Base-by-base conservation (phyloP, 2,329 filamentous ascomycete species). In the Sporothrix pseudoabietina region DNA sequence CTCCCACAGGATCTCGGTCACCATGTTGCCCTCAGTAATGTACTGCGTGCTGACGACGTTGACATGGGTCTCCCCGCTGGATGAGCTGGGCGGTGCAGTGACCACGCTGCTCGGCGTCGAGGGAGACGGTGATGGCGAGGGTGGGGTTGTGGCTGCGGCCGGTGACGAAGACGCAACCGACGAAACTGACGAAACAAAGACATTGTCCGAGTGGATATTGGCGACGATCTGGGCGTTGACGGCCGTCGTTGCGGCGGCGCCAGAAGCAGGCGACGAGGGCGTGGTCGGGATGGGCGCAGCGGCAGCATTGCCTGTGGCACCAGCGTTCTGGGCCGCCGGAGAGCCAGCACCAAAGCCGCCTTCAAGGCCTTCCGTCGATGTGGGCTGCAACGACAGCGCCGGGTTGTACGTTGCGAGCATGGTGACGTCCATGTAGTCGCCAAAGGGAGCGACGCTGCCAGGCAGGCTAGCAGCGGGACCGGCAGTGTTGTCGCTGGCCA, bases 401-500 rank as follows among this genome's bases (percentile, higher is more conserved):
- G 75, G 55, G 54, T 76, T 57, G 49, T 75, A 75, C 16, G 72
- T 19, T 1, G 72, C 44, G 30, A 74, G 55, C 71, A 77, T 74
- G 52, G 71, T 65, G 55, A 55, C 76, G 59, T 47, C 72, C 4
- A 74, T 71, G 22, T 41, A 41, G 9, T 65, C 22, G 19, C 76
- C 76, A 26, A 57, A 77, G 32, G 91, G 84, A 6, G 80, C 75
- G 26, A 89, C 81, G 74, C 87, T 86, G 59, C 94, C 93, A 5
- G 94, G 93, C 26, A 97, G 87, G 59, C 73, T 71, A 2, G 69
- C 35, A 7, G 85, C 83, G 14, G 84, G 80, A 71, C 88, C 81
- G 7, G 87, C 84, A 69, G 88, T 86, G 77, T 94, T 82, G 75
- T 97, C 93, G 9, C 83, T 75, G 0, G 80, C 78, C 26, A 96